Base-by-base conservation (phyloP, 768 basidiomycete species). In the Mycena pura region DNA sequence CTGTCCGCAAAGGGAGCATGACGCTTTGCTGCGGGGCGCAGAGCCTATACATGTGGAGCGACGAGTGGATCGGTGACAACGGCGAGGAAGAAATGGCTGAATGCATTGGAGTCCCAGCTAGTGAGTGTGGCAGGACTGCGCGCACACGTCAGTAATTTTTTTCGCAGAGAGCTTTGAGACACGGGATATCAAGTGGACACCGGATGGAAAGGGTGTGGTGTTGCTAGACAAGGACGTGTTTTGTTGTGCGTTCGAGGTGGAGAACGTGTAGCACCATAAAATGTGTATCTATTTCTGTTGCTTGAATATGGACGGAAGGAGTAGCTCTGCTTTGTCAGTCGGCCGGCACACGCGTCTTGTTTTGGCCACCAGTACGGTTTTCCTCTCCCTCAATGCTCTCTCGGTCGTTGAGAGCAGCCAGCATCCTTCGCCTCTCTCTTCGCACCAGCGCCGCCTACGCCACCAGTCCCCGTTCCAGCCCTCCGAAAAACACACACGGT, bases 91-190 rank as follows among this genome's bases (percentile, higher is more conserved):
- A 94, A 69, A 89, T 94, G 76, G 93, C 93, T 3, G 95, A 96
- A 73, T 96, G 93, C 67, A 85, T 96, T 31, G 92, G 92, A 7
- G 86, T 97, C 5, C 95, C 95, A 31, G 84, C 90, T n/a, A 86
- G 92, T 91, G 70, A 76, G 92, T 84, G 27, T 32, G 1, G 38
- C 11, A n/a, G 5, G 6, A 59, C 15, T 47, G 28, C 36, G 19
- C 41, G 29, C 22, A 60, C 69, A 60, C 58, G 29, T 59, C 68
- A 21, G 53, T 49, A 45, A 36, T 17, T 43, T 28, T 27, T 65
- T 47, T 46, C n/a, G 11, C 49, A 92, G 91, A 86, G 59, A 82
- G 84, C 69, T 96, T 96, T 65, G 84, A 88, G 54, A 82, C 87
- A 3, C 81, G 80, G 54, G 89, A 92, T 63, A 65, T 92, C 5